Base-by-base conservation (phyloP, 1,284 basidiomycete genomes). In the Vanrija pseudolonga region DNA sequence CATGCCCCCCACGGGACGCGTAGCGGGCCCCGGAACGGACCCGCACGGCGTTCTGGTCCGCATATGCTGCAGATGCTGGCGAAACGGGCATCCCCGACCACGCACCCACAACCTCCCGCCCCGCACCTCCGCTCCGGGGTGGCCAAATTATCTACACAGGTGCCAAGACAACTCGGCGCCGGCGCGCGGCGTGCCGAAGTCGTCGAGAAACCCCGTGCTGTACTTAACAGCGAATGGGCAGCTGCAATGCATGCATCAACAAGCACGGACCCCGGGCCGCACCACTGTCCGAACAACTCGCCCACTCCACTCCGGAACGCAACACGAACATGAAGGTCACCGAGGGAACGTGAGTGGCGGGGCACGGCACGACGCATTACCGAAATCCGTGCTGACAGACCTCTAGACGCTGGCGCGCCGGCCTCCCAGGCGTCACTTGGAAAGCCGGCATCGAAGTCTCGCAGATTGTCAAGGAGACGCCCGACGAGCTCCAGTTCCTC, bases 361-460 rank as follows among this genome's bases (percentile, higher is more conserved):
- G 17, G 9, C n/a, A n/a, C n/a, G n/a, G n/a, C n/a, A n/a, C n/a
- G n/a, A n/a, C n/a, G n/a, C n/a, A n/a, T 15, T 3, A 3, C 32
- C 32, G 32, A 32, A n/a, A 18, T 28, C 41, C 5, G 4, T 42
- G 42, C 55, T 56, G 41, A 54, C 44, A 9, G 8, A n/a, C n/a
- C n/a, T n/a, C 19, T 12, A 12, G 9, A 37, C 67, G 67, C 47
- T 72, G 70, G 70, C 46, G 59, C 47, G 55, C 38, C 59, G 56
- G 39, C 68, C 63, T 3, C 28, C 53, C 3, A 65, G 66, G 11
- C 45, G 56, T 32, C 47, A 51, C 44, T 19, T 68, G 86, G 62
- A 84, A 85, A 61, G 80, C 82, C 55, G 85, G 83, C 44, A 82
- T 86, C 51, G 85, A 84, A 28, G 65, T 67, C n/a, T 62, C 70